These are phyloP conservation scores for Cavenderia fasciculata DNA, from an alignment of 78 protist genomes.

Conservation along the genomic window DNA sequence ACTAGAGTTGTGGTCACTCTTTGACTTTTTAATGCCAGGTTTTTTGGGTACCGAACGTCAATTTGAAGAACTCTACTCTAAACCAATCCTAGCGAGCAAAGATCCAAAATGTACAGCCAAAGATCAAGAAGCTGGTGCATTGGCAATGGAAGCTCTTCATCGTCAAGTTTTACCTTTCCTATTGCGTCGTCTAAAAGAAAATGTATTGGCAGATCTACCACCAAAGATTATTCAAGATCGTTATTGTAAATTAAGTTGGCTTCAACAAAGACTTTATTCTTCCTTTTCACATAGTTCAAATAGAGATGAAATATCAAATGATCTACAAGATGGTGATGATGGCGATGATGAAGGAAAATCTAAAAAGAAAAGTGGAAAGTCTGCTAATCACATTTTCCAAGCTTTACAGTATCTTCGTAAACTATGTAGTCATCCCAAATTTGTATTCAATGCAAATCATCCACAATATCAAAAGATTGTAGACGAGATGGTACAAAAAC, in stretches of 20 bases:
- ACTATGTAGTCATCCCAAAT: conserved; percentile 93
- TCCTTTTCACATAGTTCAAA: conserved; percentile 47
- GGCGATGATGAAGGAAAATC: not conserved
- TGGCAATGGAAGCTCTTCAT: conserved; percentile 90
- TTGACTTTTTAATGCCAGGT: conserved; percentile 99
- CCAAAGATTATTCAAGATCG: conserved; percentile 98
- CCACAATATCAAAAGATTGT: conserved; percentile 22
- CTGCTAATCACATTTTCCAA: conserved; percentile 86
- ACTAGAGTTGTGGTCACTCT: conserved; percentile 97
- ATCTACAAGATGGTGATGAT: conserved; percentile 15
- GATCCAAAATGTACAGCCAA: conserved; percentile 67
- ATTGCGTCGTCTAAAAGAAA: conserved; percentile 95
- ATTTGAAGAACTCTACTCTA: conserved; percentile 79
- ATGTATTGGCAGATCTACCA: conserved; percentile 97
- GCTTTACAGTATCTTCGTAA: conserved; percentile 91
- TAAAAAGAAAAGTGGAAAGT: not conserved
- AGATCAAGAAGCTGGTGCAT: conserved; percentile 84
- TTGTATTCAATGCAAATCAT: conserved; percentile 74
- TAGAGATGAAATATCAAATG: conserved; percentile 10
- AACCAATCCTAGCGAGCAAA: conserved; percentile 79
- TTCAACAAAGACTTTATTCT: conserved; percentile 84
- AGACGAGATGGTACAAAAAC: conserved; percentile 27
- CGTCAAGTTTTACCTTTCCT: conserved; percentile 97
- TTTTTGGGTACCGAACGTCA: conserved; percentile 91
- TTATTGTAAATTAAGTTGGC: conserved; percentile 78